Evolutionary conservation across 495 filamentous ascomycete genomes (phyloP).

Genomic region (Aspergillus campestris): DNA sequence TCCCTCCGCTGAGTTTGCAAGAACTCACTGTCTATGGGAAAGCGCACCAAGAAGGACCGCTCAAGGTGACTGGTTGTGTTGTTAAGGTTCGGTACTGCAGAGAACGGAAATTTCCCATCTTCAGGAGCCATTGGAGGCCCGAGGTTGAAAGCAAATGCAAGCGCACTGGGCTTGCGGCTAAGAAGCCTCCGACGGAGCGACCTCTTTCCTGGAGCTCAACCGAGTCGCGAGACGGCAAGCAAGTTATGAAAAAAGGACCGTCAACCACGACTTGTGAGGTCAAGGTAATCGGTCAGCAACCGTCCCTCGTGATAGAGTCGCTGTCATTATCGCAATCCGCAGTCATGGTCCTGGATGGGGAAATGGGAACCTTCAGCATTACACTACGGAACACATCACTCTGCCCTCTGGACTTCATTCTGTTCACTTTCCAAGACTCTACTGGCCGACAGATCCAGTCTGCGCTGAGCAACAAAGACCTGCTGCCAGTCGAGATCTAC

Average conservation of each 20-base stretch:
- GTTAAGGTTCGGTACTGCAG: slow-evolving; percentile 75
- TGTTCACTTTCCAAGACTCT: slow-evolving; percentile 86
- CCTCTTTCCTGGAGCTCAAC: slow-evolving; percentile 49
- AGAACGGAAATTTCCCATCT: slow-evolving; percentile 76
- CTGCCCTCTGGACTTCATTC: slow-evolving; percentile 69
- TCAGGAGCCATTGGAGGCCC: slow-evolving; percentile 65
- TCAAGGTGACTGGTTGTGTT: slow-evolving; percentile 69
- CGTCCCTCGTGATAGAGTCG: slow-evolving; percentile 63
- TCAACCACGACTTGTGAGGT: slow-evolving; percentile 36
- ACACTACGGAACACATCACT: slow-evolving; percentile 73
- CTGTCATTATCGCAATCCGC: slow-evolving; percentile 76
- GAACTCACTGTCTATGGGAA: slow-evolving; percentile 63
- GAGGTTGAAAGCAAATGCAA: slow-evolving; percentile 67
- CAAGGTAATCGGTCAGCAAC: slow-evolving; percentile 70
- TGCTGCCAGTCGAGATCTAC: slow-evolving; percentile 68
- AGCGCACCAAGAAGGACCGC: slow-evolving; percentile 53
- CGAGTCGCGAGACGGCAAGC: slow-evolving; percentile 33
- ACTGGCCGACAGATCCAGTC: slow-evolving; percentile 67
- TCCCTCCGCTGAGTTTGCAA: slow-evolving; percentile 75
- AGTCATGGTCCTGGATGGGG: slow-evolving; percentile 85
- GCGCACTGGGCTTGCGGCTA: slow-evolving; percentile 54
- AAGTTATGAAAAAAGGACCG: slow-evolving; percentile 26
- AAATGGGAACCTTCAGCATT: slow-evolving; percentile 65
- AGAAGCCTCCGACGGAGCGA: slow-evolving; percentile 44
- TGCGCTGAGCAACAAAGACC: slow-evolving; percentile 65